Conservation (phyloP, 2,329 filamentous ascomycete species). For the Aspergillus bombycis region DNA sequence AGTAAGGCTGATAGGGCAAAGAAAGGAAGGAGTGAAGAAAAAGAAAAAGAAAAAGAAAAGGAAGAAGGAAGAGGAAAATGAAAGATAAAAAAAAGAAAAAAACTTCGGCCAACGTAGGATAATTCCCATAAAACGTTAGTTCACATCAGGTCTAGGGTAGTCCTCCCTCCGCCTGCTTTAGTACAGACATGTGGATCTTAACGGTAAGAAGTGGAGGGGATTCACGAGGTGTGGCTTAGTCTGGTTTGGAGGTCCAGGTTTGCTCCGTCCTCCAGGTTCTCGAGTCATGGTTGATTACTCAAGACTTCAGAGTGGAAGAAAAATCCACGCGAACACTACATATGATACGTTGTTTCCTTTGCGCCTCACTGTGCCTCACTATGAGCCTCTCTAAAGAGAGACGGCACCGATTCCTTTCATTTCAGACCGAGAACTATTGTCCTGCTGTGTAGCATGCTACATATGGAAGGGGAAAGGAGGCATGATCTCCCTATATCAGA, state of each 20-base stretch:
- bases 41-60: not conserved
- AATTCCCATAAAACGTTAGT: not conserved
- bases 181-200: not conserved
- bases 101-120: too few relatives aligned
- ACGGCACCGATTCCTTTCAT: not conserved
- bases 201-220: not conserved
- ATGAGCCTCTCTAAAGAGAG: not conserved
- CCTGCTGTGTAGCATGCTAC: not conserved
- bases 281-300: not conserved
- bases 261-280: not conserved
- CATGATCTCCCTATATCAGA: not conserved
- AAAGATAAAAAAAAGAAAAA: not conserved
- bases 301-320: not conserved
- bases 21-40: not conserved
- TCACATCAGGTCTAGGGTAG: not conserved
- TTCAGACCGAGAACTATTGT: not conserved
- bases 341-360: not conserved
- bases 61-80: not conserved
- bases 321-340: not conserved
- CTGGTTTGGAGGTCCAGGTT: not conserved
- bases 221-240: too few relatives aligned
- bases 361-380: not conserved
- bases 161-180: not conserved
- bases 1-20: not conserved
- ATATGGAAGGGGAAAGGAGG: not conserved